Percentiles rank a stretch among this genome's conserved stretches.
Evolutionary conservation across 2,329 filamentous ascomycete species (phyloP).

Genomic region (Aspergillus hiratsukae): DNA sequence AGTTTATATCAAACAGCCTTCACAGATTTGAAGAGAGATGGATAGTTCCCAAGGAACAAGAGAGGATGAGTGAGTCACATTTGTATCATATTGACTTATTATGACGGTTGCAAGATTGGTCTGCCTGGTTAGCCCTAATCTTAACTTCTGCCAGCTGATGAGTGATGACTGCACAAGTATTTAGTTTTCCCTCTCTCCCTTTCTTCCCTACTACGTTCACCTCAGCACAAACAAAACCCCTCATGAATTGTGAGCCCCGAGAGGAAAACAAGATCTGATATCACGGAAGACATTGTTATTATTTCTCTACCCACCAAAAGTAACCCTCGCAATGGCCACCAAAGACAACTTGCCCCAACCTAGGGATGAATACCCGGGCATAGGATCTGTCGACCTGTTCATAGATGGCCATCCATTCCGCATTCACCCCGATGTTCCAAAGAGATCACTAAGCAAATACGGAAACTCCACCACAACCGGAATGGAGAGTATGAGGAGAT

Average conservation of each 20-base stretch:
- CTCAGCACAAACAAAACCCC: background rate
- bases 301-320: background rate
- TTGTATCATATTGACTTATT: no score
- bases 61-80: no score
- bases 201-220: background rate
- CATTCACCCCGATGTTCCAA: background rate
- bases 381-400: background rate
- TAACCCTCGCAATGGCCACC: background rate
- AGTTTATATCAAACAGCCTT: no score
- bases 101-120: no score
- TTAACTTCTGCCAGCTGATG: no score
- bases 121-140: no score
- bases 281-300: background rate
- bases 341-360: background rate
- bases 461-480: background rate
- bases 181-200: no score
- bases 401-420: background rate
- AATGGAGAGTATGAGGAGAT: background rate
- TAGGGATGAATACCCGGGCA: background rate
- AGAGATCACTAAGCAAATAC: background rate
- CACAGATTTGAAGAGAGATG: no score
- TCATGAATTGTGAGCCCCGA: background rate
- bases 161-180: background rate
- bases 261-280: background rate
- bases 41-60: no score